Evolutionary conservation across 148 eudicot species (phyloP).

Genomic region (Rheum nobile): DNA sequence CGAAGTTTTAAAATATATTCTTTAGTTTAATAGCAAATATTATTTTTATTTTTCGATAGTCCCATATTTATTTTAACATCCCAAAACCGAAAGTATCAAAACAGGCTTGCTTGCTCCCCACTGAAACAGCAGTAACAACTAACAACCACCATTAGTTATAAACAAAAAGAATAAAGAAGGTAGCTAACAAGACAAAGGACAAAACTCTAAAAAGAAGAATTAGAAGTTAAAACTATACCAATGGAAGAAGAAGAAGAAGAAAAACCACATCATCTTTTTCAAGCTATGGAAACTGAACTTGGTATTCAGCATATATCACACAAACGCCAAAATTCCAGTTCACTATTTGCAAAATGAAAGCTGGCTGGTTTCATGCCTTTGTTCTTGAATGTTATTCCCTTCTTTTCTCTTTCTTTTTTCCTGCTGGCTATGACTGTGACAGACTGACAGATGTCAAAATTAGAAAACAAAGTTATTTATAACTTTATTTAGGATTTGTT

Average conservation of each 20-base stretch:
- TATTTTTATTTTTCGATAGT: no score
- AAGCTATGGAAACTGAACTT: background rate
- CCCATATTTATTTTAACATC: no score
- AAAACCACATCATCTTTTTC: background rate
- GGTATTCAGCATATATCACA: background rate
- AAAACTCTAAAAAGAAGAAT: background rate
- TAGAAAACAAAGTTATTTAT: background rate
- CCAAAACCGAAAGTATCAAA: slow-evolving; percentile 5
- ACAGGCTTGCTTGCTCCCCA: slow-evolving; percentile 10
- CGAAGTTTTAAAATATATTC: no score
- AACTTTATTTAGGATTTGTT: no score
- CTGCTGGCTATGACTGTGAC: slow-evolving; percentile 4
- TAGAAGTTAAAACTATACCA: background rate
- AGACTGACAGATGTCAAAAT: slow-evolving; percentile 2
- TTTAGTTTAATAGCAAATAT: no score
- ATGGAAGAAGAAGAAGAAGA: background rate
- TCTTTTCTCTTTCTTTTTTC: background rate
- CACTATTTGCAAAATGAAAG: slow-evolving; percentile 2
- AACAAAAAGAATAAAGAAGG: slow-evolving; percentile 6
- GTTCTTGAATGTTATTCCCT: background rate
- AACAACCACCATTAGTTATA: slow-evolving; percentile 2
- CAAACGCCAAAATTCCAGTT: slow-evolving; percentile 10
- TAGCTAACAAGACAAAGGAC: background rate
- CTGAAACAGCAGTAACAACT: slow-evolving; percentile 4
- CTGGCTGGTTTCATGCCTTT: background rate